phyloP scores from a whole-genome alignment of 805 yeast species.

The Cyberlindnera veronae region DNA sequence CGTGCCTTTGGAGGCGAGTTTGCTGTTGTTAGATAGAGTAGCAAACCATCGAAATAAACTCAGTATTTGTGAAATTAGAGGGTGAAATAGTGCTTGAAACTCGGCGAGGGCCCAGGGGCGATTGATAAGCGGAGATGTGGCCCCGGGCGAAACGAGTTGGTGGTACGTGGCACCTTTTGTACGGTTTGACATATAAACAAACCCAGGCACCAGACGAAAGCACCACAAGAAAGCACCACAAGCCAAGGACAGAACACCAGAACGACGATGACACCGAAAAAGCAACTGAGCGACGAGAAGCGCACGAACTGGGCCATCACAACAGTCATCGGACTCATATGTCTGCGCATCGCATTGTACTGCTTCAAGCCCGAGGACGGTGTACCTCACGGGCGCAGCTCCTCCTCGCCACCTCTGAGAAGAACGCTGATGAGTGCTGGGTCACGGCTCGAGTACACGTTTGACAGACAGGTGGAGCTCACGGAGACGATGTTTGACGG shows the following conservation, averaged over 20 bases:
- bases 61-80: too few species aligned
- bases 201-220: not conserved
- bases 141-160: not conserved
- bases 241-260: not conserved
- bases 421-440: not conserved
- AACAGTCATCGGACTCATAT: conserved; percentile 4
- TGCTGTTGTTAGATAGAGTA: not conserved
- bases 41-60: not conserved
- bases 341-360: conserved; percentile 8
- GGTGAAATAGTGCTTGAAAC: too few species aligned
- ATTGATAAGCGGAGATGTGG: not conserved
- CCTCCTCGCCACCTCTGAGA: not conserved
- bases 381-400: conserved; percentile 1
- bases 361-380: conserved; percentile 7
- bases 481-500: not conserved
- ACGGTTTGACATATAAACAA: not conserved
- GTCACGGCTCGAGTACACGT: not conserved
- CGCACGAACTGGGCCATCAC: conserved; percentile 9
- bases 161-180: not conserved
- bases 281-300: not conserved
- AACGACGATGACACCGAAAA: not conserved
- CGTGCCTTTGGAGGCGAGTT: conserved; percentile 54
- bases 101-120: not conserved
- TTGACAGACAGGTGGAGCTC: not conserved
- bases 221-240: not conserved